Conservation (phyloP, 202 grass and related monocot species). For the Carex arenaria region DNA sequence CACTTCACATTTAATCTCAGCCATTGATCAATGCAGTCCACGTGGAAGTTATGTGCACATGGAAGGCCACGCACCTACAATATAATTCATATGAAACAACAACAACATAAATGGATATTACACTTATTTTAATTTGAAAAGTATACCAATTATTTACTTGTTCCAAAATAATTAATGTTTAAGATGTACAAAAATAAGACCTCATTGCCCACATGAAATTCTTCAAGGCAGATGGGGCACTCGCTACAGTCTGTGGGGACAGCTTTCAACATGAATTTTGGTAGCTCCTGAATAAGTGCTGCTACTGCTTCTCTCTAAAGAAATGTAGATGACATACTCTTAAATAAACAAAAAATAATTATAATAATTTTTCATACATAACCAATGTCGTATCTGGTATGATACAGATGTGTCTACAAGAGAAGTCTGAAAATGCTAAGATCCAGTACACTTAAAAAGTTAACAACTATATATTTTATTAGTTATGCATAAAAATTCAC, state of each 20-base stretch:
- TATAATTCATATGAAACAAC: not conserved
- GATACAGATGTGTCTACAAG: not conserved
- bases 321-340: conserved; percentile 12
- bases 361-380: not conserved
- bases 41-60: conserved; percentile 93
- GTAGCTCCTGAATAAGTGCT: conserved; percentile 91
- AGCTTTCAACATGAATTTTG: conserved; percentile 80
- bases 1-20: conserved; percentile 89
- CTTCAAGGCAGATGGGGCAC: conserved; percentile 92
- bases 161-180: not conserved
- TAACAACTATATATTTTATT: not conserved
- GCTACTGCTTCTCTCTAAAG: conserved; percentile 87
- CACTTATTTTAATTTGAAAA: not conserved
- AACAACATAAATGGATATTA: not conserved
- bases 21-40: conserved; percentile 95
- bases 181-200: conserved; percentile 18
- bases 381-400: not conserved
- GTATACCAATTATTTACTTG: not conserved
- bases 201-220: conserved; percentile 83
- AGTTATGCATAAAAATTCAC: not conserved
- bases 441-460: not conserved
- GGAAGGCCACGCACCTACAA: conserved; percentile 78
- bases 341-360: not conserved
- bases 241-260: conserved; percentile 88
- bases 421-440: not conserved